Conservation (phyloP, 805 yeast genomes). For the Cyberlindnera mrakii region DNA sequence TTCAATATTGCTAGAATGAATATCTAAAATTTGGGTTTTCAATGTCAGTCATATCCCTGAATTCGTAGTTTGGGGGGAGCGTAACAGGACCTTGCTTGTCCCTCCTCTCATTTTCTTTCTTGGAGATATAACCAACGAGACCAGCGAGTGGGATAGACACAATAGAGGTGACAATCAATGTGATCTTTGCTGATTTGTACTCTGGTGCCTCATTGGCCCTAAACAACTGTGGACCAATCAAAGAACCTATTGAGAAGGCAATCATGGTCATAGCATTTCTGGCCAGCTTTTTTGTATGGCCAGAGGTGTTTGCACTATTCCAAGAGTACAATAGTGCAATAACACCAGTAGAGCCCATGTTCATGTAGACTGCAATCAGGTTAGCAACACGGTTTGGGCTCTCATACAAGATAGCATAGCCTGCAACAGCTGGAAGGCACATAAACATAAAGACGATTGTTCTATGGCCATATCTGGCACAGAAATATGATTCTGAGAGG, state of each 20-base stretch:
- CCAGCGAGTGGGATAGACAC: conserved; percentile 38
- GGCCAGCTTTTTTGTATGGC: conserved; percentile 50
- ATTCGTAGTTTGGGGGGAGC: conserved; percentile 33
- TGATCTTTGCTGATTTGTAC: conserved; percentile 53
- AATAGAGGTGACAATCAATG: conserved; percentile 45
- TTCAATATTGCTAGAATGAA: conserved; percentile 1
- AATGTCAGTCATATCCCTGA: conserved; percentile 53
- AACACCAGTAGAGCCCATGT: conserved; percentile 50
- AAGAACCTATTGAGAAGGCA: conserved; percentile 51
- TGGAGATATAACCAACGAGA: conserved; percentile 37
- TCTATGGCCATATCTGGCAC: conserved; percentile 29
- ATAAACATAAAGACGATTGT: conserved; percentile 32
- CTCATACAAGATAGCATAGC: conserved; percentile 39
- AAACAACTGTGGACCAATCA: conserved; percentile 62
- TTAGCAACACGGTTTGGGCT: conserved; percentile 38
- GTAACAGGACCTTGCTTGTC: conserved; percentile 33
- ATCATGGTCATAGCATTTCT: conserved; percentile 52
- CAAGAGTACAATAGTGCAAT: conserved; percentile 55
- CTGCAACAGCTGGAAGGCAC: conserved; percentile 44
- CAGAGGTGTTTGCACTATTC: conserved; percentile 59
- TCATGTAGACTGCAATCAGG: conserved; percentile 41
- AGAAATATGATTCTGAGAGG: conserved; percentile 32
- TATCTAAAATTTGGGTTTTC: conserved; percentile 56
- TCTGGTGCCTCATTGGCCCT: conserved; percentile 44
- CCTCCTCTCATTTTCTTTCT: conserved; percentile 45